These are phyloP conservation scores for Apiospora phragmitis DNA, from an alignment of 2,329 filamentous ascomycete species.

Conservation along the genomic window DNA sequence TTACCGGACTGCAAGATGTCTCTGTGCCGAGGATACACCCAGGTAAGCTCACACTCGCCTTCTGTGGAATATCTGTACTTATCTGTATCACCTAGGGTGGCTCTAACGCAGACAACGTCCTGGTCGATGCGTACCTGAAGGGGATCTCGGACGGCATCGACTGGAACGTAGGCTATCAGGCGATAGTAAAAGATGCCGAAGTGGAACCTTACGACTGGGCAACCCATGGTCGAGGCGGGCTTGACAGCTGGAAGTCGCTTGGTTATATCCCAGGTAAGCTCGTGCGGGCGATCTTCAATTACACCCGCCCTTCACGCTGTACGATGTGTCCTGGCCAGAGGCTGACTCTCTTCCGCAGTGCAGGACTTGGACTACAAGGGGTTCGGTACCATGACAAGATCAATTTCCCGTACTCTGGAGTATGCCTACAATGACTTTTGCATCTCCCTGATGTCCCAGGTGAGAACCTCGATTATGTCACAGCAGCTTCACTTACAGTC, in stretches of 20 bases:
- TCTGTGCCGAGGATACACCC: conserved; percentile 72
- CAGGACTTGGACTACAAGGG: conserved; percentile 64
- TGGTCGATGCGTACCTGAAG: conserved; percentile 69
- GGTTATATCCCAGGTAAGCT: conserved; percentile 62
- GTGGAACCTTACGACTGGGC: conserved; percentile 70
- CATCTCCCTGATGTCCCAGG: conserved; percentile 61
- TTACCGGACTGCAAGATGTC: conserved; percentile 76
- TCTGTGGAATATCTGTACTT: not conserved
- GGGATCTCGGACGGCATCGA: conserved; percentile 60
- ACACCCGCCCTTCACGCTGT: too few species aligned
- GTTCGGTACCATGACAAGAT: conserved; percentile 69
- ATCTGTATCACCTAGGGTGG: conserved; percentile 53
- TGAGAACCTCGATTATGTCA: not conserved
- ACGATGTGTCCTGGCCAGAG: too few species aligned
- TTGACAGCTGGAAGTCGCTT: conserved; percentile 70
- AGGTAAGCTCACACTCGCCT: conserved; percentile 36
- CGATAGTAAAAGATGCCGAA: conserved; percentile 72
- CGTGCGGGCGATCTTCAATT: not conserved
- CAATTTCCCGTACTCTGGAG: conserved; percentile 72
- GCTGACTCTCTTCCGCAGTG: not conserved
- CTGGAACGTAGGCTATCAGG: conserved; percentile 69
- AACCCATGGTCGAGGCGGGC: conserved; percentile 68
- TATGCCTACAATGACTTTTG: conserved; percentile 79
- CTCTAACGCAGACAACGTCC: conserved; percentile 70
- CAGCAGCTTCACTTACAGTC: not conserved